phyloP scores from a whole-genome alignment of 345 rosid genomes.

The Kandelia obovata region DNA sequence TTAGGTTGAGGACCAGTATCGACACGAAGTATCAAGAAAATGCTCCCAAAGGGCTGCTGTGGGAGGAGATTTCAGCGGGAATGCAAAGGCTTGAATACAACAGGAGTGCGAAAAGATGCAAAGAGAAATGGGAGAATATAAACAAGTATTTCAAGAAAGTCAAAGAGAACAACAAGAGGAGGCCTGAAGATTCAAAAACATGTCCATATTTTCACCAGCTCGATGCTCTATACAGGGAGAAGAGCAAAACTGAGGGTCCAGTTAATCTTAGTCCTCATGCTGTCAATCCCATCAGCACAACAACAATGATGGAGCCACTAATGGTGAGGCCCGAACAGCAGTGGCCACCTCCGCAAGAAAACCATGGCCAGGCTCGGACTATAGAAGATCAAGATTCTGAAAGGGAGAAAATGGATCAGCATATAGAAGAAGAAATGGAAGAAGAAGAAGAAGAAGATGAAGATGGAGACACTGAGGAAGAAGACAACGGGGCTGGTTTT shows the following conservation, averaged over 20 bases:
- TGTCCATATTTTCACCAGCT: conserved; percentile 77
- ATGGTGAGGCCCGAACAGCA: conserved; percentile 16
- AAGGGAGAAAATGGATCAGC: background rate
- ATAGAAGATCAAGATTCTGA: background rate
- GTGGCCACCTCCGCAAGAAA: conserved; percentile 13
- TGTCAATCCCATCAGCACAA: background rate
- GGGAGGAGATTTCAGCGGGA: conserved; percentile 78
- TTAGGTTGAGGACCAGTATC: conserved; percentile 52
- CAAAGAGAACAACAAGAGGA: conserved; percentile 66
- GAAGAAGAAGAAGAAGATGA: conserved; percentile 14
- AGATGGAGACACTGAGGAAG: conserved; percentile 19
- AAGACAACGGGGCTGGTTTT: conserved; percentile 18
- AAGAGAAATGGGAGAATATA: conserved; percentile 97
- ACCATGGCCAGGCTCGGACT: background rate
- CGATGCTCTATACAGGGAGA: conserved; percentile 33
- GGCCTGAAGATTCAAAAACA: conserved; percentile 73
- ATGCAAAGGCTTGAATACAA: conserved; percentile 70
- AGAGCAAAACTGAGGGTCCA: conserved; percentile 10
- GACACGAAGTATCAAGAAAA: conserved; percentile 57
- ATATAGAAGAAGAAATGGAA: background rate
- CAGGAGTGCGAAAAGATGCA: conserved; percentile 78
- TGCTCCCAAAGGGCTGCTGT: conserved; percentile 71
- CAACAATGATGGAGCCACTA: conserved; percentile 7
- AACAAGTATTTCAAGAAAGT: conserved; percentile 95
- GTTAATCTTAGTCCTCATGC: background rate